Evolutionary conservation across 106 monocot species (phyloP).

Genomic region (Apostasia shenzhenica): DNA sequence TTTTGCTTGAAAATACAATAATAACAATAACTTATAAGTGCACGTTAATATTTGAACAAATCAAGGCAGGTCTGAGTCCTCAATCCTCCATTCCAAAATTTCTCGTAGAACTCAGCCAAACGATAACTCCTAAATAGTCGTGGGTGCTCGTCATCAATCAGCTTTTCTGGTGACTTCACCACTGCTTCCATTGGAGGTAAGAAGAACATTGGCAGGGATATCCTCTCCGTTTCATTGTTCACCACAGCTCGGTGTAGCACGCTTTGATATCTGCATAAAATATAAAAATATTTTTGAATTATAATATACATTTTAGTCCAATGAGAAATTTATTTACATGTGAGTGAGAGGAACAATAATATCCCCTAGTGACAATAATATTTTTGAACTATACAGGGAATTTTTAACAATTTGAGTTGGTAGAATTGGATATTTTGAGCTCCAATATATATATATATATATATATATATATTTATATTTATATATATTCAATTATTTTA

Average conservation of each 20-base stretch:
- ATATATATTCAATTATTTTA: too few species aligned
- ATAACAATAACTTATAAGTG: too few species aligned
- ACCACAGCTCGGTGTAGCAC: slow-evolving; percentile 39
- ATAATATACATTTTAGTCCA: neutral
- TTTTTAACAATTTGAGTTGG: too few species aligned
- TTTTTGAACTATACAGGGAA: too few species aligned
- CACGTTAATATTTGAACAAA: slow-evolving; percentile 7
- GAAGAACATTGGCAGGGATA: slow-evolving; percentile 40
- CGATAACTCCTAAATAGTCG: slow-evolving; percentile 18
- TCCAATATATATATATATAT: too few species aligned
- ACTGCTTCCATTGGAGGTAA: slow-evolving; percentile 28
- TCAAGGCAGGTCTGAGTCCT: slow-evolving; percentile 29
- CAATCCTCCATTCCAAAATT: slow-evolving; percentile 35
- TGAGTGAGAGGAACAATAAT: too few species aligned
- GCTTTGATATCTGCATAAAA: slow-evolving; percentile 17
- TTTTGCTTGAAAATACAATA: too few species aligned
- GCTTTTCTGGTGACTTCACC: slow-evolving; percentile 16
- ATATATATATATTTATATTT: too few species aligned
- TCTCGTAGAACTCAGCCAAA: slow-evolving; percentile 24
- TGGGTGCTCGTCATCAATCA: slow-evolving; percentile 19
- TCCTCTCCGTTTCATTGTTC: slow-evolving; percentile 23
- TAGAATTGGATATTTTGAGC: too few species aligned
- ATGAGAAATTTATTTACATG: too few species aligned
- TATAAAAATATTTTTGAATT: neutral
- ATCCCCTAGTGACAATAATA: too few species aligned